Base-by-base conservation (phyloP, 139 green algal species). In the Pleodorina starrii region DNA sequence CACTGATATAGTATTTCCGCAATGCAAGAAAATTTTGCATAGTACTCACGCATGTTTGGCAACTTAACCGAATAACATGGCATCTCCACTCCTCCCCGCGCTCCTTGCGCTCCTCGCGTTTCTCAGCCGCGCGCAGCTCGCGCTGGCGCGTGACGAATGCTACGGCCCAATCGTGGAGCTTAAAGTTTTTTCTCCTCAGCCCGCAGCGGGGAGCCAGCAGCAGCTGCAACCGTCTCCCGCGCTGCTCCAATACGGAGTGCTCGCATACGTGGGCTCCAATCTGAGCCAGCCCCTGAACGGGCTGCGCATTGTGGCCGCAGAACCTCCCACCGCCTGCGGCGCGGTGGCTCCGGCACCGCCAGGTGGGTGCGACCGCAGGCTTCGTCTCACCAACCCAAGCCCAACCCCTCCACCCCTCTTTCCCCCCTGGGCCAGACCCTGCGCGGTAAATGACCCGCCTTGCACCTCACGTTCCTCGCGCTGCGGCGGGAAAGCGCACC, bases 141-240 rank as follows among this genome's bases (percentile, higher is more conserved):
- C 40, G 6, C 40, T 73, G 5, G 57, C 63, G 25, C 27, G 63
- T 1, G 83, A 88, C 25, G 46, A 80, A n/a, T 88, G 83, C 48
- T 81, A 51, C 43, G 81, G 81, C 1, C 81, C 60, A 4, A 46
- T 87, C n/a, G 81, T 87, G 0, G 43, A 87, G n/a, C 27, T 87
- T 7, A 71, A 1, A 43, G 7, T 59, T 6, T 36, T 36, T 19
- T 57, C 72, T 7, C 21, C 63, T 42, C 7, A 48, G 69, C 32
- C 36, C 7, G 29, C 9, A 66, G 54, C 54, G 29, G 29, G 54
- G 29, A 66, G 21, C 54, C 54, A 27, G 54, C 69, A 32, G 35
- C 63, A 11, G 27, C 11, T 73, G n/a, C n/a, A n/a, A n/a, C n/a
- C n/a, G n/a, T n/a, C n/a, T n/a, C n/a, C n/a, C n/a, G n/a, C n/a